Base-by-base conservation (phyloP, 345 rosid genomes). In the Bretschneidera sinensis region DNA sequence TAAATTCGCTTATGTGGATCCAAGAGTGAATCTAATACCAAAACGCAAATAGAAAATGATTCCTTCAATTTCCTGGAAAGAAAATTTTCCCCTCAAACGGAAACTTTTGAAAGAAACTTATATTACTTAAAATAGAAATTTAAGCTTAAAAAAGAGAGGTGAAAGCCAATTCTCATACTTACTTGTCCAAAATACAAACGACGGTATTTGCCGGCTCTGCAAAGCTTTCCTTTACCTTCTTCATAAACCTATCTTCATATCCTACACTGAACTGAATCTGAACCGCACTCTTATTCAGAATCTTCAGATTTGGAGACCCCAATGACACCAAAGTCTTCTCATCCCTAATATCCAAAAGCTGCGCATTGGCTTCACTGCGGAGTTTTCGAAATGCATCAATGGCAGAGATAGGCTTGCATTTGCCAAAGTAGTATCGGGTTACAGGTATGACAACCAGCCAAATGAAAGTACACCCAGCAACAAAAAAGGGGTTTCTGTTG, bases 291-390 rank as follows among this genome's bases (percentile, higher is more conserved):
- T 92, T 89, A 62, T 70, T 74, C 21, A 87, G 16, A 68, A 67
- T 68, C 74, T 64, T 77, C 71, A 92, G 76, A 77, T 70, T 80
- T 4, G 98, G 98, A 16, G 98, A 78, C 17, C 74, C 76, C 70
- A 87, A 51, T 0, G 83, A 77, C 48, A 62, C 75, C 75, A 84
- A 13, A 52, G 82, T 84, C 83, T 73, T 76, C 31, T 53, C 66
- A 24, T 81, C 85, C 78, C 98, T 78, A 24, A 92, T 84, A 76
- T 92, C 98, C 78, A 92, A 67, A 66, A 89, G 89, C 85, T 87
- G 91, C 0, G 85, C 87, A 48, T 69, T 68, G 2, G 89, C 71
- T 49, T 81, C 76, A 15, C 63, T 85, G 43, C 83, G 80, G 19
- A 92, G 90, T 54, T 82, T 92, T 17, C 81, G 66, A 69, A 89